A percentile compares a stretch with the other conserved stretches of the same genome.
Evolutionary conservation across 306 rosid species (phyloP).

Genomic region (Astragalus membranaceus): DNA sequence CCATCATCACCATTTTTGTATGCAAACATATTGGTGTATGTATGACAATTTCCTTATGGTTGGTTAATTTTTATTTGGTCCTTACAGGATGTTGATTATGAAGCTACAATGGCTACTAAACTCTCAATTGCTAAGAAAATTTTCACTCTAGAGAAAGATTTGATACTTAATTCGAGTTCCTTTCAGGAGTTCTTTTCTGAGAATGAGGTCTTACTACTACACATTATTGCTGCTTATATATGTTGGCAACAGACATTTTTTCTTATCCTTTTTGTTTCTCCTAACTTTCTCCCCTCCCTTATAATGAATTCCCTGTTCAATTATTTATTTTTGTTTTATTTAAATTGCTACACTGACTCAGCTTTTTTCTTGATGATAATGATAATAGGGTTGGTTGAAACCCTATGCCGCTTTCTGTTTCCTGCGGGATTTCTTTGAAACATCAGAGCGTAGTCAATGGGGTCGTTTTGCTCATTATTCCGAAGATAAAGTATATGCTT

Average conservation of each 20-base stretch:
- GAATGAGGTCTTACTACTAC: conserved; percentile 58
- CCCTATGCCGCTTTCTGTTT: conserved; percentile 96
- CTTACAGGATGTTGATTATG: conserved; percentile 84
- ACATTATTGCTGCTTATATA: conserved; percentile 11
- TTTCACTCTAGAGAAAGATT: conserved; percentile 64
- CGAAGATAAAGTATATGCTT: conserved; percentile 52
- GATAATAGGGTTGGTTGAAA: conserved; percentile 81
- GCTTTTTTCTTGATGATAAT: conserved; percentile 29
- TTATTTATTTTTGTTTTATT: conserved; percentile 2
- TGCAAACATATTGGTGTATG: neutral
- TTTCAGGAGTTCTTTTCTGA: conserved; percentile 64
- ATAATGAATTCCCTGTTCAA: neutral
- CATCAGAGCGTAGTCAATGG: conserved; percentile 93
- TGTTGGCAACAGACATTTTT: neutral
- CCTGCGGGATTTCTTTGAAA: conserved; percentile 91
- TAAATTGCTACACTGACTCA: conserved; percentile 5
- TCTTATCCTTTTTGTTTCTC: neutral
- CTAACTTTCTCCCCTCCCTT: neutral
- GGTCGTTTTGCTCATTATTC: conserved; percentile 75
- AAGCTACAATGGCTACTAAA: conserved; percentile 73
- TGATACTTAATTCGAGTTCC: conserved; percentile 59
- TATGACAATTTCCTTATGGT: conserved; percentile 12
- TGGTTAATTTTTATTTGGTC: conserved; percentile 15
- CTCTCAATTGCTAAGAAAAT: conserved; percentile 81
- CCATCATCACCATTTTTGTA: neutral